phyloP scores from a whole-genome alignment of 2,329 filamentous ascomycete species.

The Sclerotinia minor region DNA sequence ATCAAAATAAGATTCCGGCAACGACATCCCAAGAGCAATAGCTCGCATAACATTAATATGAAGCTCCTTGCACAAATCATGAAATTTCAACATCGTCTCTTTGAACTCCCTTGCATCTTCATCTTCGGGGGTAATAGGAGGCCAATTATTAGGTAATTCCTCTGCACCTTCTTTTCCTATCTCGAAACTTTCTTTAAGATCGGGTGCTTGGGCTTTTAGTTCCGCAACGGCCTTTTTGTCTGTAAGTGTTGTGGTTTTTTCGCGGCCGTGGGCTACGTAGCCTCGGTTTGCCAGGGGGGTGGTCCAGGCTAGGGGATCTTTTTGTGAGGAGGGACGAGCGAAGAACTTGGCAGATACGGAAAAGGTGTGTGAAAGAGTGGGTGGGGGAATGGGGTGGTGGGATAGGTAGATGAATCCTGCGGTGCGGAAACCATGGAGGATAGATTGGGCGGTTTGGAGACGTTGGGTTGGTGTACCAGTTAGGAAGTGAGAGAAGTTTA shows the following conservation, averaged over 20 bases:
- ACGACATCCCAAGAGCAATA: slow-evolving; percentile 77
- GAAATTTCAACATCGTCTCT: slow-evolving; percentile 72
- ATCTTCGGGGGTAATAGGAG: slow-evolving; percentile 47
- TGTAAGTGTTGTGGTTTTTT: slow-evolving; percentile 35
- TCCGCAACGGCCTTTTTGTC: slow-evolving; percentile 44
- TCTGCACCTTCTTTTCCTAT: slow-evolving; percentile 62
- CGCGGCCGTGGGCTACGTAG: slow-evolving; percentile 55
- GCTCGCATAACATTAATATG: slow-evolving; percentile 81
- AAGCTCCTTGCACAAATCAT: slow-evolving; percentile 69
- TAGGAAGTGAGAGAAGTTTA: slow-evolving; percentile 76
- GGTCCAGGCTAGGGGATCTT: slow-evolving; percentile 69
- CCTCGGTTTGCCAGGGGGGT: slow-evolving; percentile 72
- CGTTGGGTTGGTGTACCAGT: slow-evolving; percentile 61
- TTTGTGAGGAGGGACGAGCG: slow-evolving; percentile 55
- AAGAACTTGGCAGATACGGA: slow-evolving; percentile 71
- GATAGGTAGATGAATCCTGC: slow-evolving; percentile 89
- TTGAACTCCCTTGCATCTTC: slow-evolving; percentile 62
- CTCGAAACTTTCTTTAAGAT: slow-evolving; percentile 66
- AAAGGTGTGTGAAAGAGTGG: slow-evolving; percentile 63
- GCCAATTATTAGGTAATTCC: slow-evolving; percentile 77
- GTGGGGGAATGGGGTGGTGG: slow-evolving; percentile 69
- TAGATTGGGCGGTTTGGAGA: slow-evolving; percentile 64
- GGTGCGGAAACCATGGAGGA: slow-evolving; percentile 78
- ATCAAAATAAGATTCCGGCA: slow-evolving; percentile 75
- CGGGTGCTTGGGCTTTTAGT: slow-evolving; percentile 57